phyloP scores from a whole-genome alignment of 768 basidiomycete species.

The Mycena haematopus region DNA sequence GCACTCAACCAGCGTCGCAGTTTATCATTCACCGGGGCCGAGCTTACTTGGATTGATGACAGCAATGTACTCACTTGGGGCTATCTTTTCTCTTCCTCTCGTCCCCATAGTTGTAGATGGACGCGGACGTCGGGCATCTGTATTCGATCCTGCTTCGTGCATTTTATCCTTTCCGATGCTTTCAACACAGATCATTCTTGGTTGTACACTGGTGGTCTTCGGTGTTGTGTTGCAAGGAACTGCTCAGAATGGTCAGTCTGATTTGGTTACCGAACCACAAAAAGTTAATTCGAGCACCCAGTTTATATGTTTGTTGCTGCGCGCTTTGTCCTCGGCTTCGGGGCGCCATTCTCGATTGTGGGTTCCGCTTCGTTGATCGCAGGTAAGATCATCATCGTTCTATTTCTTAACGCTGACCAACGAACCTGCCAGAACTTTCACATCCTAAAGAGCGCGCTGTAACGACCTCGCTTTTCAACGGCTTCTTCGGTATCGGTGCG shows the following conservation, averaged over 20 bases:
- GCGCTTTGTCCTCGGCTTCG: conserved; percentile 18
- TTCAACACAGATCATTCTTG: no score
- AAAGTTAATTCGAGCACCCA: background rate
- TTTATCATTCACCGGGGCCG: conserved; percentile 8
- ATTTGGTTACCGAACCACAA: background rate
- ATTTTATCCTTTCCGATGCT: no score
- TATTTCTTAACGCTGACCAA: no score
- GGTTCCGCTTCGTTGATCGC: conserved; percentile 9
- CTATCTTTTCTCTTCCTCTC: conserved; percentile 1
- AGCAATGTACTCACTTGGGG: conserved; percentile 17
- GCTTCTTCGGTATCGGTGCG: conserved; percentile 11
- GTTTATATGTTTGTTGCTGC: conserved; percentile 14
- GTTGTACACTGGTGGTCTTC: conserved; percentile 5
- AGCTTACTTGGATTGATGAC: conserved; percentile 11
- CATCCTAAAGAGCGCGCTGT: conserved; percentile 16
- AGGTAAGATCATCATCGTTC: no score
- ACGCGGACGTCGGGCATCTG: no score
- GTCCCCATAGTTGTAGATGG: conserved; percentile 7
- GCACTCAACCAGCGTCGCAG: background rate
- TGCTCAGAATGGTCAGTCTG: conserved; percentile 5
- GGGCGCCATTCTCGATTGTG: conserved; percentile 7
- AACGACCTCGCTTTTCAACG: conserved; percentile 10
- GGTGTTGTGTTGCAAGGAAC: conserved; percentile 9
- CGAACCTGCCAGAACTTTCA: no score
- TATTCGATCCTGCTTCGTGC: no score